Conservation (phyloP, 2,329 filamentous ascomycete species). For the Arthrinium puccinioides region DNA sequence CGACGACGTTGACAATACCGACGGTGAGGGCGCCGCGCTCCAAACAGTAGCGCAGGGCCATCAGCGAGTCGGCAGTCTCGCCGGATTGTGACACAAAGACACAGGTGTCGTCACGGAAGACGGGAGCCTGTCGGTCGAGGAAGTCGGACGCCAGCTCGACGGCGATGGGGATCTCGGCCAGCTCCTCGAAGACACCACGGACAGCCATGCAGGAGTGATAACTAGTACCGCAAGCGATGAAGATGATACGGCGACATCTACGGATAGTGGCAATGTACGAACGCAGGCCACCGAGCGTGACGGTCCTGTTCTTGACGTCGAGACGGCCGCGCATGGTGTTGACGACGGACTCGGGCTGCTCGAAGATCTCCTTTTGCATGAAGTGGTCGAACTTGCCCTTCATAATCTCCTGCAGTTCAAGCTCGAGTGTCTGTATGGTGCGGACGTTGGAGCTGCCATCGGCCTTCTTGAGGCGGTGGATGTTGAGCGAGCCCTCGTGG, state of each 20-base stretch:
- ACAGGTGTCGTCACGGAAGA: slow-evolving; percentile 99
- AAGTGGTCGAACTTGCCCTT: slow-evolving; percentile 99
- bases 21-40: slow-evolving; percentile 96
- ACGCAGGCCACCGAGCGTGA: slow-evolving; percentile 90
- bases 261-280: slow-evolving; percentile 97
- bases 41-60: slow-evolving; percentile 95
- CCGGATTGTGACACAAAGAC: slow-evolving; percentile 98
- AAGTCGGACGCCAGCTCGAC: slow-evolving; percentile 98
- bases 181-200: slow-evolving; percentile 92
- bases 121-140: slow-evolving; percentile 89
- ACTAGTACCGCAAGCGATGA: slow-evolving; percentile 96
- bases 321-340: slow-evolving; percentile 99
- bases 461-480: slow-evolving; percentile 94
- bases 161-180: slow-evolving; percentile 94
- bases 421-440: slow-evolving; percentile 96
- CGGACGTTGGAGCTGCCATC: slow-evolving; percentile 96
- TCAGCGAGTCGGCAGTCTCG: slow-evolving; percentile 94
- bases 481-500: slow-evolving; percentile 97
- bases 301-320: slow-evolving; percentile 85
- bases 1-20: slow-evolving; percentile 97
- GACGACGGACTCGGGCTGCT: slow-evolving; percentile 98
- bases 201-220: slow-evolving; percentile 99
- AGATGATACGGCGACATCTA: slow-evolving; percentile 94
- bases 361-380: slow-evolving; percentile 99
- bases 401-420: slow-evolving; percentile 99